Base-by-base conservation (phyloP, 768 basidiomycete genomes). In the Mycena kentingensis region DNA sequence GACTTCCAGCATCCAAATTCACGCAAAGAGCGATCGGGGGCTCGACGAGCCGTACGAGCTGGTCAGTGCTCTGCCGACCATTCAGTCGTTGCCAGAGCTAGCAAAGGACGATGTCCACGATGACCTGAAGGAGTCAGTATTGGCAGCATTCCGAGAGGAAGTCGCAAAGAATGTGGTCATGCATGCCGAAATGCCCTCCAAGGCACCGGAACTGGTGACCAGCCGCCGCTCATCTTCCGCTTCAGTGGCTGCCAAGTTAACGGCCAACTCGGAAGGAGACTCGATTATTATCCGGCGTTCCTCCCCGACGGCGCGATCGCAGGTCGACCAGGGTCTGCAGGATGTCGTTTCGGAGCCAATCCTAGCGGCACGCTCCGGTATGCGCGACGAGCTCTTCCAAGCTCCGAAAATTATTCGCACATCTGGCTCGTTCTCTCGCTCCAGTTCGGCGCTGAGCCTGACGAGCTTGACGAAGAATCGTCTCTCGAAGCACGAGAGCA, bases 271-370 rank as follows among this genome's bases (percentile, higher is more conserved):
- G 25, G 83, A 87, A 52, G 72, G 78, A 15, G 78, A 81, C 31
- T 78, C 81, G 4, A 79, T 88, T 34, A 76, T 87, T 58, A 80
- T 89, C 48, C 80, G 83, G 29, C 85, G 90, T 15, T 79, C 83
- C 15, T 84, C 88, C 16, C 72, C 81, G 10, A 71, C 80, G 35
- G 82, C 84, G 28, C 84, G 91, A 41, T 75, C 78, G 25, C 80
- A 82, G 34, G 84, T 92, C 45, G 93, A 96, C 61, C 81, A 86
- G 37, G 84, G 84, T 11, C 72, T 98, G 16, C 77, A 80, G 39
- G 94, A 96, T 63, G 83, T 97, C 51, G 83, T 88, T 60, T 93
- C 92, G 11, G 83, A 87, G 53, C 74, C 76, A 21, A 88, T 88
- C 57, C 69, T 86, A 24, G 77, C 80, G 2, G 88, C 86, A 15